phyloP scores from a whole-genome alignment of 1,284 basidiomycete species.

The Apiotrichum montevideense region DNA sequence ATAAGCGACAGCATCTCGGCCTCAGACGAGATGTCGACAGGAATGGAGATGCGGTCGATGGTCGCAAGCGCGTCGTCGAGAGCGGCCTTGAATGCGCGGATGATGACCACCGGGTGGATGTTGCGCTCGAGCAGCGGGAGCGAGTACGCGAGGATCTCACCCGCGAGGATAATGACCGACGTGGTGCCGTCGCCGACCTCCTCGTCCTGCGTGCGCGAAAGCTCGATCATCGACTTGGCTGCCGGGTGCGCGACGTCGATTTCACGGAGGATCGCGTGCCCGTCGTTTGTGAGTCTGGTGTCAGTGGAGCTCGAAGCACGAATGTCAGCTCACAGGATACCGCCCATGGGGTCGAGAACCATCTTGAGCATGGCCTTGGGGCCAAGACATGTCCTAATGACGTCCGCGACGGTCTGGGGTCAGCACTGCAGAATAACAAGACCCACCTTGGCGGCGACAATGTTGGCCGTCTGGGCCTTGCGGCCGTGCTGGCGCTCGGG shows the following conservation, averaged over 20 bases:
- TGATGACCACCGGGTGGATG: constrained; percentile 98
- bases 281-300: constrained; percentile 85
- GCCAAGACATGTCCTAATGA: constrained; percentile 95
- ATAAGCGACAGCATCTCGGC: constrained; percentile 92
- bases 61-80: constrained; percentile 84
- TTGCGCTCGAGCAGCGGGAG: constrained; percentile 75
- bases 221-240: constrained; percentile 99
- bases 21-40: constrained; percentile 82
- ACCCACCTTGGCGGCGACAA: constrained; percentile 87
- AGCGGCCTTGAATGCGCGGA: constrained; percentile 94
- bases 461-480: constrained; percentile 95
- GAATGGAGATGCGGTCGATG: constrained; percentile 67
- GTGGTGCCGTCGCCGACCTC: constrained; percentile 98
- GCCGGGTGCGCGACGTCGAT: constrained; percentile 98
- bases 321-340: constrained; percentile 70
- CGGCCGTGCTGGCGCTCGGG: constrained; percentile 89
- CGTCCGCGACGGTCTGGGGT: constrained; percentile 88
- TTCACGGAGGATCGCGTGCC: constrained; percentile 93
- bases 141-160: constrained; percentile 34
- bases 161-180: constrained; percentile 75
- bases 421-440: background rate
- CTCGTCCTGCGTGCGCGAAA: constrained; percentile 92
- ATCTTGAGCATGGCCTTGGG: constrained; percentile 99
- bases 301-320: constrained; percentile 7
- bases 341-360: constrained; percentile 97